Evolutionary conservation across 129 eudicot species (phyloP).

Genomic region (Mikania micrantha): DNA sequence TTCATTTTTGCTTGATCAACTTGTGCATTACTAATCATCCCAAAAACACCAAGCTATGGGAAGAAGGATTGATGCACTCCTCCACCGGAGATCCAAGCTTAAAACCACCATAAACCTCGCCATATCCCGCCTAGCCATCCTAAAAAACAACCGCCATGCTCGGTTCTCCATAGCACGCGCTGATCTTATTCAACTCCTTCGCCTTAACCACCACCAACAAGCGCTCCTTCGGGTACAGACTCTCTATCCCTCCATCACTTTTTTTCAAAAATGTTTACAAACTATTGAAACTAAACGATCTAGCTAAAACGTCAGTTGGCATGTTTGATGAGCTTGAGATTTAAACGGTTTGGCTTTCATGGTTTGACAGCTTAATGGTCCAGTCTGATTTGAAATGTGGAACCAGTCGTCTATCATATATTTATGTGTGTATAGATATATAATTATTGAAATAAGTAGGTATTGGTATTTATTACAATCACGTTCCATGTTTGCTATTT

Average conservation of each 20-base stretch:
- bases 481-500: too few species aligned
- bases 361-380: background rate
- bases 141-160: conserved; percentile 62
- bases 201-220: conserved; percentile 47
- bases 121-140: conserved; percentile 52
- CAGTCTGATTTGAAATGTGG: background rate
- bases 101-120: conserved; percentile 43
- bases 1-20: background rate
- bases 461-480: too few species aligned
- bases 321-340: too few species aligned
- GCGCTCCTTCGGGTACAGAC: conserved; percentile 70
- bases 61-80: conserved; percentile 62
- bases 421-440: too few species aligned
- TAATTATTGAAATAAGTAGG: too few species aligned
- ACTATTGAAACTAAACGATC: background rate
- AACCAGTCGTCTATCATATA: background rate
- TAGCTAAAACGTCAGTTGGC: background rate
- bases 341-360: background rate
- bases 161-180: conserved; percentile 40
- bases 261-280: background rate
- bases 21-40: background rate
- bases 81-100: conserved; percentile 55
- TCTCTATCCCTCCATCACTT: background rate
- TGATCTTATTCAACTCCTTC: conserved; percentile 66
- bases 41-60: conserved; percentile 37